phyloP scores from a whole-genome alignment of 306 rosid genomes.

The Gillenia trifoliata region DNA sequence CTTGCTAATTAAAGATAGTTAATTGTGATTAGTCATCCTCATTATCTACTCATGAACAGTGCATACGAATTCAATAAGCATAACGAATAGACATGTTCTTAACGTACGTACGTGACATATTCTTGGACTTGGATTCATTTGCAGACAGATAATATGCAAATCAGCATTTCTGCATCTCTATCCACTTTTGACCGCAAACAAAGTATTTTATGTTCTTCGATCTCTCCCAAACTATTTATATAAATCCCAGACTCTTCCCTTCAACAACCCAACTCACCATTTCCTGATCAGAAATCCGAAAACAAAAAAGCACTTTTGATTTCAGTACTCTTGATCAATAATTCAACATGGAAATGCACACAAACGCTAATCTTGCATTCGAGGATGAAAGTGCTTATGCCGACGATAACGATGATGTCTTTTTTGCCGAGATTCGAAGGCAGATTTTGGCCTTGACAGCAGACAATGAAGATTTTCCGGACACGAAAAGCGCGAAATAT shows the following conservation, averaged over 20 bases:
- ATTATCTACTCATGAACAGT: slow-evolving; percentile 24
- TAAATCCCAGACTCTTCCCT: neutral
- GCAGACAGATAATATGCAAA: neutral
- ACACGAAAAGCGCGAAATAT: slow-evolving; percentile 4
- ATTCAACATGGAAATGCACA: slow-evolving; percentile 26
- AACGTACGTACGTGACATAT: slow-evolving; percentile 35
- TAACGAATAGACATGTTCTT: slow-evolving; percentile 19
- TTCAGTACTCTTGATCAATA: neutral
- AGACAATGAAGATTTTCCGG: slow-evolving; percentile 36
- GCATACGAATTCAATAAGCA: neutral
- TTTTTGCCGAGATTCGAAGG: slow-evolving; percentile 59
- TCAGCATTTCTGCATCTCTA: slow-evolving; percentile 12
- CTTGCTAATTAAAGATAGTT: neutral
- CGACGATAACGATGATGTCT: slow-evolving; percentile 36
- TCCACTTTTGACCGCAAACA: slow-evolving; percentile 26
- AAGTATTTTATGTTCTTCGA: neutral
- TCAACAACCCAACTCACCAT: slow-evolving; percentile 8
- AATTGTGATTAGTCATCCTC: neutral
- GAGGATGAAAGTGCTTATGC: slow-evolving; percentile 16
- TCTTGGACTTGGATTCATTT: slow-evolving; percentile 36
- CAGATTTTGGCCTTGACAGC: slow-evolving; percentile 59
- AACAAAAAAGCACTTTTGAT: neutral
- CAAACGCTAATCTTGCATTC: slow-evolving; percentile 17
- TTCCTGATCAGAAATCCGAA: neutral
- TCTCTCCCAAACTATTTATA: slow-evolving; percentile 15